Evolutionary conservation across 2,329 filamentous ascomycete species (phyloP), one percentile per base, ranked within the genome.

Genomic region (Exserohilum turcica): DNA sequence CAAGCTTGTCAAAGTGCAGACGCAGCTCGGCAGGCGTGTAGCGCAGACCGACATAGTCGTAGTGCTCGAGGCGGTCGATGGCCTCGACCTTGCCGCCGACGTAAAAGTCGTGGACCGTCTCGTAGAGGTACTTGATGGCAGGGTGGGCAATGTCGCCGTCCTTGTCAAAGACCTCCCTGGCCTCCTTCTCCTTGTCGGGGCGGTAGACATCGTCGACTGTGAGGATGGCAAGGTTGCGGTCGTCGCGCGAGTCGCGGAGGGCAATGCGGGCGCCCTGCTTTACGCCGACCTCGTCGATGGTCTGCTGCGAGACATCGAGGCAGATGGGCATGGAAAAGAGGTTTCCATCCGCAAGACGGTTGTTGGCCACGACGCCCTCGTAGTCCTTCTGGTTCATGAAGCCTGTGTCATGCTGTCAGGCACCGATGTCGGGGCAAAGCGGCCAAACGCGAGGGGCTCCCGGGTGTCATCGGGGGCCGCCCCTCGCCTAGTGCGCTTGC

Each of bases 311-410:
- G 58, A 95, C 81, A 76, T 99, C 94, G 63, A 99, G 87, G 67
- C 90, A 95, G 77, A 99, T 97, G 70, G 94, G 94, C 80, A 99
- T 99, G 77, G 86, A 90, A 81, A 97, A 97, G 68, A 99, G 88
- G 74, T 87, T 87, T 75, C 94, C 94, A 78, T 91, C 87, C 54
- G 86, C 86, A 54, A 99, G 88, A 68, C 94, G 90, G 80, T 90
- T 87, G 67, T 93, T 86, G 77, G 88, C 87, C 64, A 97, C 92
- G 61, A 99, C 94, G 60, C 92, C 87, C 78, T 96, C 89, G 83
- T 96, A 99, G 79, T 99, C 94, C 79, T 91, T 89, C 83, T 99
- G 87, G 77, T 86, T 96, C 89, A 99, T 89, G 82, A 99, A 99
- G 71, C 92, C 91, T 96, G 59, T 39, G 43, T 40, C 10, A 19